A percentile compares a stretch with the other conserved stretches of the same genome.
Conservation (phyloP, 495 filamentous ascomycete genomes). For the Thermochaetoides thermophila region DNA sequence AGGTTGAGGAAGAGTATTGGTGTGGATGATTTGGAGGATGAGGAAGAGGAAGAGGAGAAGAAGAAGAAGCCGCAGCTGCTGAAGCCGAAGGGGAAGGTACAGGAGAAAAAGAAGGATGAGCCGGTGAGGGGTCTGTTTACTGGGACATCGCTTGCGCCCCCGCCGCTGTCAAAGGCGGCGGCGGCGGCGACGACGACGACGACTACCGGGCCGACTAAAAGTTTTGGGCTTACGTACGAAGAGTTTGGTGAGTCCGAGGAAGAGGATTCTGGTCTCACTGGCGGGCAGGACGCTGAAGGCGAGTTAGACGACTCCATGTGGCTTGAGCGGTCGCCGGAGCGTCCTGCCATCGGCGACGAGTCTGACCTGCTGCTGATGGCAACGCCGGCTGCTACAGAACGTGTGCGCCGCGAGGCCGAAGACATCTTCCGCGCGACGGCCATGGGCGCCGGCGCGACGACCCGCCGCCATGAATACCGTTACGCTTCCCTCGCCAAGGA, state of each 20-base stretch:
- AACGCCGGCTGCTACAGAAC: slow-evolving; percentile 32
- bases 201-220: no score
- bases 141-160: no score
- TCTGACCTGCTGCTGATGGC: slow-evolving; percentile 32
- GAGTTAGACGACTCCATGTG: not conserved
- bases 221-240: slow-evolving; percentile 17
- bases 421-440: slow-evolving; percentile 30
- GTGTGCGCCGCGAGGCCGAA: slow-evolving; percentile 28
- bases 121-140: not conserved
- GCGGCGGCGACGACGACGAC: slow-evolving; percentile 17
- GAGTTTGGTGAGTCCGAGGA: slow-evolving; percentile 25
- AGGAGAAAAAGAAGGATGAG: no score
- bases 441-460: slow-evolving; percentile 18
- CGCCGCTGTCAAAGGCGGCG: no score
- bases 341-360: slow-evolving; percentile 15
- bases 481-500: slow-evolving; percentile 37
- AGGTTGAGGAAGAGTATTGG: no score
- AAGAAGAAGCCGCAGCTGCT: no score
- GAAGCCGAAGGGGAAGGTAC: no score
- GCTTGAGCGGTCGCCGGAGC: no score
- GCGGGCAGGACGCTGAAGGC: not conserved
- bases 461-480: slow-evolving; percentile 22
- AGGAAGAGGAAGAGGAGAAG: no score
- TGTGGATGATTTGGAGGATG: no score
- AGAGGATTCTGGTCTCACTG: slow-evolving; percentile 15